Base-by-base conservation (phyloP, 495 filamentous ascomycete species). In the Lasiosphaeriaceae sp. region DNA sequence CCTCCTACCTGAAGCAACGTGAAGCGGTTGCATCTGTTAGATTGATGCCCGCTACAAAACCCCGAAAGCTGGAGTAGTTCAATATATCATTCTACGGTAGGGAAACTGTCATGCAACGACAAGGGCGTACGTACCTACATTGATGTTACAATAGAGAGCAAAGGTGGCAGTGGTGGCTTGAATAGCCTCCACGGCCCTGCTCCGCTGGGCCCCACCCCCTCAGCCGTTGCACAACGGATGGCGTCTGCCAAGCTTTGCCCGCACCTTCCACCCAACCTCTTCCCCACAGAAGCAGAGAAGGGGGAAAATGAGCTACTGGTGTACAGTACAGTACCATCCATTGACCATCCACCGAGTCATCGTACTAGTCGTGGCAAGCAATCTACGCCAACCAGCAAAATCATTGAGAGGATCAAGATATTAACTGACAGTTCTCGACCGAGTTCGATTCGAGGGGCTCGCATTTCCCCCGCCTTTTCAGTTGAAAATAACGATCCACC, bases 361-460 rank as follows among this genome's bases (percentile, higher is more conserved):
- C 43, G 29, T 31, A 52, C 57, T 24, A 47, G 44, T 34, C 8
- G 19, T 54, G 19, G 21, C 49, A 22, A 56, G 31, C 51, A 52
- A 52, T 44, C 59, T 58, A 44, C 29, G 41, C 44, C 60, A 29
- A 62, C 66, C 64, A 64, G 37, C 54, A 66, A 66, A 61, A 44
- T n/a, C 29, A 14, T 50, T 34, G 19, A 51, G 44, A 60, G 66
- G 63, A 53, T 63, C 58, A 47, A 50, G 47, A 50, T 62, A 68
- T 64, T 60, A 68, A 61, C 35, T 63, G 48, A 21, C 34, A 54
- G 58, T 26, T n/a, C 59, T 56, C 48, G 60, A 58, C 58, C 35
- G 50, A 41, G 11, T 41, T 29, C 39, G 39, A 43, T 12, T 43
- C 39, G 26, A 31, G 26, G 26, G 26, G 26, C 26, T 9, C 9